Evolutionary conservation across 257 asterid genomes (phyloP), one percentile per base, ranked within the genome.

Genomic region (Eucommia ulmoides): DNA sequence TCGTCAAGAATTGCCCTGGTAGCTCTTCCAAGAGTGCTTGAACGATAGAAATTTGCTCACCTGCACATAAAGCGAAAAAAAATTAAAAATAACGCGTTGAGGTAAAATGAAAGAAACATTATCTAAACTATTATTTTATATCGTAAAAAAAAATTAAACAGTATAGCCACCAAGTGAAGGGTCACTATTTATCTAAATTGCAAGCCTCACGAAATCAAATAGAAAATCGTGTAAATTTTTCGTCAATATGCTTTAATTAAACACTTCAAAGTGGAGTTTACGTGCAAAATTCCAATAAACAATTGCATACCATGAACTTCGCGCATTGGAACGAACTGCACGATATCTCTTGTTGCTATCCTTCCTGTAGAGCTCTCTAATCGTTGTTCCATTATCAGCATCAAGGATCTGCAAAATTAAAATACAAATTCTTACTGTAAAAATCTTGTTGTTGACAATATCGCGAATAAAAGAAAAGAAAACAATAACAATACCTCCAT

Each of bases 301-400:
- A 38, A 1, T 8, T 53, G 29, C 93, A 71, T 69, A 91, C 99
- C 67, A 59, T 91, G 97, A 64, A 83, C 74, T 29, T 83, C 95
- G 15, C 94, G 83, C 51, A 86, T 70, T 33, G 99, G 99, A 54
- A 91, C 93, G 63, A 91, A 91, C 64, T 91, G 99, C 58, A 91
- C 97, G 23, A 91, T 86, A 59, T 91, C 99, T 2, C 97, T 94
- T 16, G 94, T 80, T 38, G 99, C 99, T 24, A 91, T 81, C 23
- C 95, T 76, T 41, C 99, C 99, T 1, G 77, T 69, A 53, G 97
- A 55, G 73, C 94, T 83, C 67, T 83, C 94, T 15, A 91, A 88
- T 33, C 94, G 75, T 33, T 83, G 95, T n/a, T 16, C 93, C 93
- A 74, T 74, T 91, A 62, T 91, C 99, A 49, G 88, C 97, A 71